Evolutionary conservation across 768 basidiomycete genomes (phyloP).

Genomic region (Filobasidium wieringae): DNA sequence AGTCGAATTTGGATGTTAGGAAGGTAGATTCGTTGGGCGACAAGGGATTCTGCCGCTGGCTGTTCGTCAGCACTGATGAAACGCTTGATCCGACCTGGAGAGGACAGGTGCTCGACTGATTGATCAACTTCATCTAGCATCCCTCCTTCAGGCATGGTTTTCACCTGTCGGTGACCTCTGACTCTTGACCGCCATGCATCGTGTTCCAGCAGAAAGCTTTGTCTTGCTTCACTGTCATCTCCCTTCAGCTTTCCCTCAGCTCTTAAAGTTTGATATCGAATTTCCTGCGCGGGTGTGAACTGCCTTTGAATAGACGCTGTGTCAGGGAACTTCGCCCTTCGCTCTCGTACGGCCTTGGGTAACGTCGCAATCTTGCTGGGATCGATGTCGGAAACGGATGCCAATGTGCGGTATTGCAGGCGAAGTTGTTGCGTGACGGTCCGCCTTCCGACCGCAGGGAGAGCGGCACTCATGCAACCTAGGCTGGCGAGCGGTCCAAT

Average conservation of each 20-base stretch:
- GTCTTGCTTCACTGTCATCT: constrained; percentile 18
- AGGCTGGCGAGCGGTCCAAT: too few relatives aligned
- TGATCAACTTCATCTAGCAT: not conserved
- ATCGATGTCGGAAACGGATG: not conserved
- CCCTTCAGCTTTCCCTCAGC: constrained; percentile 18
- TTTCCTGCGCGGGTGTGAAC: constrained; percentile 14
- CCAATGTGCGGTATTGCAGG: not conserved
- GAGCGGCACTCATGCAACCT: too few relatives aligned
- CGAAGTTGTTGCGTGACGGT: too few relatives aligned
- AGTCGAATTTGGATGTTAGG: constrained; percentile 75
- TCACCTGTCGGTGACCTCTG: constrained; percentile 15
- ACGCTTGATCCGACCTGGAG: not conserved
- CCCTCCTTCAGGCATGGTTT: not conserved
- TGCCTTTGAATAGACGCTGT: not conserved
- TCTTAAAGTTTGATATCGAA: constrained; percentile 21
- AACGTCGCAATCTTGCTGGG: constrained; percentile 13
- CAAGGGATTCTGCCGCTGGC: constrained; percentile 35
- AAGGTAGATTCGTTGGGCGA: constrained; percentile 75
- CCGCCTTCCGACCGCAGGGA: too few relatives aligned
- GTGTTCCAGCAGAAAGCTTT: constrained; percentile 23
- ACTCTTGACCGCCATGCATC: constrained; percentile 16
- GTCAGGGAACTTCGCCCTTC: constrained; percentile 18
- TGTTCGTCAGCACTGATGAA: constrained; percentile 2
- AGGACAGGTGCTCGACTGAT: not conserved
- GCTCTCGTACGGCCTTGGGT: constrained; percentile 25